These are phyloP conservation scores for Phytophthora rubi DNA, from an alignment of 352 stramenopile species.

Conservation along the genomic window DNA sequence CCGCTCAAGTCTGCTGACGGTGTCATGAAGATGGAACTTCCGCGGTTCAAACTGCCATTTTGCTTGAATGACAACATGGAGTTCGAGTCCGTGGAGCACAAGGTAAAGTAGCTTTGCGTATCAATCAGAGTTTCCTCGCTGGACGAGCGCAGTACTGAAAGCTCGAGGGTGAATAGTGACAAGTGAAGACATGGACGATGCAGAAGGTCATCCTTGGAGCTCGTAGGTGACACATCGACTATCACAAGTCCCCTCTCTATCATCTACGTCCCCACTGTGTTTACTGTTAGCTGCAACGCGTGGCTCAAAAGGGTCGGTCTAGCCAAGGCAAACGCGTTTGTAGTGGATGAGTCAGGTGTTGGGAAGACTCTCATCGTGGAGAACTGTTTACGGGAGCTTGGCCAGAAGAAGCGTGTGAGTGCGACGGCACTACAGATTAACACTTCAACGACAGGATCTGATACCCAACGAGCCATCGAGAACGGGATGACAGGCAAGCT, in stretches of 20 bases:
- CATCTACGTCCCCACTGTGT: slow-evolving; percentile 57
- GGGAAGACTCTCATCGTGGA: slow-evolving; percentile 61
- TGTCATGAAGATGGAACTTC: background rate
- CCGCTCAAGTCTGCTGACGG: background rate
- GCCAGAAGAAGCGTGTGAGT: slow-evolving; percentile 42
- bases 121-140: slow-evolving; percentile 28
- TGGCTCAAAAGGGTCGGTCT: slow-evolving; percentile 47
- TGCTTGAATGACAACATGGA: background rate
- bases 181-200: slow-evolving; percentile 28
- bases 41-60: slow-evolving; percentile 8
- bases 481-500: slow-evolving; percentile 54
- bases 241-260: slow-evolving; percentile 34
- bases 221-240: slow-evolving; percentile 27
- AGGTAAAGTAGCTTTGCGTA: slow-evolving; percentile 36
- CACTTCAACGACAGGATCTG: slow-evolving; percentile 17
- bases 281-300: slow-evolving; percentile 41
- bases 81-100: background rate
- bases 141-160: slow-evolving; percentile 39
- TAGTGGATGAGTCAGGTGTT: slow-evolving; percentile 53
- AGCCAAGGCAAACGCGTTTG: slow-evolving; percentile 52
- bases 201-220: slow-evolving; percentile 23
- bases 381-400: slow-evolving; percentile 44
- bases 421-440: slow-evolving; percentile 45
- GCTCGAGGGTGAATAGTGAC: slow-evolving; percentile 32
- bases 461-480: slow-evolving; percentile 52